Conservation (phyloP, 768 basidiomycete species). For the Amanita thiersii region DNA sequence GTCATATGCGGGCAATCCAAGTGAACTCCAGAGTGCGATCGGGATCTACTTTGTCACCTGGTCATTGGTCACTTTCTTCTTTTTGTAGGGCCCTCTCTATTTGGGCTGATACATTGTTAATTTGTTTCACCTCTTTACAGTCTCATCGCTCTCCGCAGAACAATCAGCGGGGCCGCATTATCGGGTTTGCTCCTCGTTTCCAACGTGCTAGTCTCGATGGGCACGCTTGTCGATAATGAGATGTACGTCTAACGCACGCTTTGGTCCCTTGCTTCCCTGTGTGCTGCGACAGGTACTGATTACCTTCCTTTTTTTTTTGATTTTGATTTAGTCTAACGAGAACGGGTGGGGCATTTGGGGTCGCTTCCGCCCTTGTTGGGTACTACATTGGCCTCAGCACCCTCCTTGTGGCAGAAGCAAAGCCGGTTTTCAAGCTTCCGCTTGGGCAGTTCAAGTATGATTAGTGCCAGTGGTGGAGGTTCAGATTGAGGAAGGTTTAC, state of each 20-base stretch:
- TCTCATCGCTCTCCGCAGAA: no score
- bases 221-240: no score
- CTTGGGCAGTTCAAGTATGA: no score
- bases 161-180: no score
- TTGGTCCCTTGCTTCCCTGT: no score
- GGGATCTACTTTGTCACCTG: slow-evolving; percentile 73
- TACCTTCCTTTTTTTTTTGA: slow-evolving; percentile 19
- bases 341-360: slow-evolving; percentile 36
- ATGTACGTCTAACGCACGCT: no score
- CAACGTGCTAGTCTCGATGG: no score
- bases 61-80: slow-evolving; percentile 61
- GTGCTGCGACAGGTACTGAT: no score
- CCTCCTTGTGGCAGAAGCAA: slow-evolving; percentile 30
- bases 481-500: background rate
- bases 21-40: slow-evolving; percentile 43
- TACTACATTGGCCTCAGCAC: slow-evolving; percentile 39
- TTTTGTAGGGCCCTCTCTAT: slow-evolving; percentile 37
- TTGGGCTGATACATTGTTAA: no score
- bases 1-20: slow-evolving; percentile 35
- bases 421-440: slow-evolving; percentile 28
- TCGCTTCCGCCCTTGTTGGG: slow-evolving; percentile 36
- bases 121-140: no score
- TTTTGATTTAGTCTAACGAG: slow-evolving; percentile 16
- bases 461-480: background rate
- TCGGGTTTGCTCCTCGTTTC: no score